phyloP scores from a whole-genome alignment of 2,329 filamentous ascomycete genomes.

The Pezicula radicicola region DNA sequence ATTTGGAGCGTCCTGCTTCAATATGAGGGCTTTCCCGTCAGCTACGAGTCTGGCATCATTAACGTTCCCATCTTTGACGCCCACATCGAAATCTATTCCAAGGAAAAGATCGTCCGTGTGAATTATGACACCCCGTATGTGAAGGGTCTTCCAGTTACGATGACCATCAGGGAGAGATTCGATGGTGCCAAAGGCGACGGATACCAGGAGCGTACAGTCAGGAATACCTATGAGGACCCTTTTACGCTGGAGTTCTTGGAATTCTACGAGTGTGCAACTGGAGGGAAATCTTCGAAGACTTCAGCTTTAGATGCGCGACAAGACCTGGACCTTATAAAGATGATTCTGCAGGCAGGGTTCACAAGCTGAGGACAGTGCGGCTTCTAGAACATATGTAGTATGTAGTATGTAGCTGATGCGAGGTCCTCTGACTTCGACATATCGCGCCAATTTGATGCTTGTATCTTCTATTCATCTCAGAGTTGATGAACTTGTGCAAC shows the following conservation, averaged over 20 bases:
- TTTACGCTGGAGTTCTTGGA: constrained; percentile 35
- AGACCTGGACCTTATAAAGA: constrained; percentile 17
- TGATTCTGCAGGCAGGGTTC: constrained; percentile 12
- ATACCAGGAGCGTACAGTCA: constrained; percentile 8
- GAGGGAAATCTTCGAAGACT: constrained; percentile 28
- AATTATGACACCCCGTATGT: constrained; percentile 56
- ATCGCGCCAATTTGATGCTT: too few relatives aligned
- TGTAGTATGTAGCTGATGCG: too few relatives aligned
- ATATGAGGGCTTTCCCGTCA: constrained; percentile 42
- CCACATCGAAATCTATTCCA: constrained; percentile 48
- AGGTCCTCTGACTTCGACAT: too few relatives aligned
- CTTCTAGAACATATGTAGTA: too few relatives aligned
- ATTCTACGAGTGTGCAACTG: constrained; percentile 25
- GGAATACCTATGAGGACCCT: constrained; percentile 39
- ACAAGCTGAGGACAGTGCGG: too few relatives aligned
- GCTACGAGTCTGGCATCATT: constrained; percentile 56
- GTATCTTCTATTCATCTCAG: too few relatives aligned
- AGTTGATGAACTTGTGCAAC: too few relatives aligned
- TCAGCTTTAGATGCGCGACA: constrained; percentile 24
- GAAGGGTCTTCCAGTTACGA: constrained; percentile 43
- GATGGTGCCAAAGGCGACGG: too few relatives aligned
- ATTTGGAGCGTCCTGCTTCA: constrained; percentile 43
- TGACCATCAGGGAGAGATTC: constrained; percentile 40
- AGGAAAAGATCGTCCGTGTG: constrained; percentile 50
- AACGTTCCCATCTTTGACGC: constrained; percentile 51